Evolutionary conservation across 108 stramenopile genomes (phyloP), one percentile per base, ranked within the genome.

Genomic region (Fragilaria radians): DNA sequence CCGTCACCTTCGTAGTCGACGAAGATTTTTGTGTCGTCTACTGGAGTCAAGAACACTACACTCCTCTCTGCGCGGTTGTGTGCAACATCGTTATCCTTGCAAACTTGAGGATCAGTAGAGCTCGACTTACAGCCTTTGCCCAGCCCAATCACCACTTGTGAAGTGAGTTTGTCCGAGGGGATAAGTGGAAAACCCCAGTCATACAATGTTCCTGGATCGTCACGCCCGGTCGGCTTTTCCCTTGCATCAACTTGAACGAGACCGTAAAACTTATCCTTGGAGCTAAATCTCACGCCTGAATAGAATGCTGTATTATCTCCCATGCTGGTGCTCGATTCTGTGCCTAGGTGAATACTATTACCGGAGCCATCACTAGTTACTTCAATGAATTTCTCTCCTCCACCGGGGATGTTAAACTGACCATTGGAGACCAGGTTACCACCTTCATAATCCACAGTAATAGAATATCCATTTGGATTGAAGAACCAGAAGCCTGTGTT

Each of bases 1-100:
- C 62, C 68, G 34, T 70, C 68, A 30, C 32, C 33, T 27, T 70
- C 60, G 28, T 28, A 63, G 33, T 70, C 68, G n/a, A 70, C 32
- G 46, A 45, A 57, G 19, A 70, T 48, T 9, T 50, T 49, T 34
- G 68, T 54, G 24, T 62, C 55, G 14, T 24, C 54, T 1, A 62
- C 48, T 9, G 68, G 54, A 2, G 68, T 61, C 2, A 70, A 34
- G 62, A 61, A 70, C 9, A 70, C 49, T 21, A 68, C 67, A n/a
- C 32, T 59, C 18, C 48, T 55, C 22, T 23, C 48, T 19, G 48
- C 18, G 52, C 19, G 5, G 17, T 33, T 34, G n/a, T n/a, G n/a
- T 7, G 24, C 19, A 11, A 48, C 45, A 45, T 46, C 11, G 51
- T 52, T 49, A 33, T 65, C 63, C 14, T 57, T 34, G n/a, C 54